Conservation (phyloP, 495 filamentous ascomycete species). For the Aeminium ludgeri region DNA sequence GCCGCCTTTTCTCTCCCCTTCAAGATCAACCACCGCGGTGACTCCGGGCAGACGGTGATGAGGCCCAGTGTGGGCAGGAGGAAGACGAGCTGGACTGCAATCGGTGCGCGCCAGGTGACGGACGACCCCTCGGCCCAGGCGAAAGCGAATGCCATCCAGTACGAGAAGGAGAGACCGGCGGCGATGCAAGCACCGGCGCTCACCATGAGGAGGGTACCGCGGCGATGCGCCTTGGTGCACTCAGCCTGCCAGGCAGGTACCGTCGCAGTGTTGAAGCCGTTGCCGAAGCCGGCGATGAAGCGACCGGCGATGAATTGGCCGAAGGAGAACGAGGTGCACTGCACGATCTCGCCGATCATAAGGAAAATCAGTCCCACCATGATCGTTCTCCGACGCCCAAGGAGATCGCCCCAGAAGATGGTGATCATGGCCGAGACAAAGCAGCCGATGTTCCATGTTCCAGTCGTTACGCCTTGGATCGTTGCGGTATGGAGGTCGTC, state of each 20-base stretch:
- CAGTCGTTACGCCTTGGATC: conserved; percentile 19
- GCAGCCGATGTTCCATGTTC: conserved; percentile 59
- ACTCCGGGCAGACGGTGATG: conserved; percentile 52
- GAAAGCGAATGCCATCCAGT: conserved; percentile 62
- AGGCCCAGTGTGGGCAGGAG: conserved; percentile 42
- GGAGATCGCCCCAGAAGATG: conserved; percentile 51
- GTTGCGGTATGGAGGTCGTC: not conserved
- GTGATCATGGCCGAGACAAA: conserved; percentile 49
- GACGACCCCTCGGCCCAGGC: conserved; percentile 44
- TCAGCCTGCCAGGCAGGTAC: conserved; percentile 70
- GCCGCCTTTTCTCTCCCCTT: conserved; percentile 52
- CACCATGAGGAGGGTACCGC: conserved; percentile 67
- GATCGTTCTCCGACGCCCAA: conserved; percentile 54
- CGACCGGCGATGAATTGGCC: conserved; percentile 50
- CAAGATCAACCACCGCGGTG: conserved; percentile 57
- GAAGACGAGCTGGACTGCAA: conserved; percentile 58
- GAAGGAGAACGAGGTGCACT: conserved; percentile 40
- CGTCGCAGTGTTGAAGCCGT: conserved; percentile 48
- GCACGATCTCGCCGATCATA: conserved; percentile 49
- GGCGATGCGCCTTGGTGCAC: conserved; percentile 53
- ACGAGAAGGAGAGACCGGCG: conserved; percentile 51
- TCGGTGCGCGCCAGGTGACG: conserved; percentile 57
- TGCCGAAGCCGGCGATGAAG: conserved; percentile 49
- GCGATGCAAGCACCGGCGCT: conserved; percentile 53
- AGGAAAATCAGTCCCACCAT: conserved; percentile 55